Evolutionary conservation across 805 yeast species (phyloP).

Genomic region (Starmera pachycereana): DNA sequence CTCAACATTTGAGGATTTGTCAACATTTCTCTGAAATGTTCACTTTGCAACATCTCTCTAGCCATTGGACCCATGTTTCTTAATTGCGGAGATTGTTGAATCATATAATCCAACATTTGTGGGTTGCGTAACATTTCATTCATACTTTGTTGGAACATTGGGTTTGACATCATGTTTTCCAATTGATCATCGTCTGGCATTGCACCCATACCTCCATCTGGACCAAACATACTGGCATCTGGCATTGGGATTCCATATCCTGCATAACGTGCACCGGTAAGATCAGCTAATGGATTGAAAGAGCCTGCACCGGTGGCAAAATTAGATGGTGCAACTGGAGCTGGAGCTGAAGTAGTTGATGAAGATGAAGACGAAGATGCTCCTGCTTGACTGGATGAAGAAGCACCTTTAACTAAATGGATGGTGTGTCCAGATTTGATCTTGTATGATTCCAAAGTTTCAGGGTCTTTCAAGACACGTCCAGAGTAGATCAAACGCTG

Average conservation of each 20-base stretch:
- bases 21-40: conserved; percentile 68
- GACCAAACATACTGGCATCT: conserved; percentile 79
- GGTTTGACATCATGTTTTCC: conserved; percentile 66
- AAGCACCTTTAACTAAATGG: conserved; percentile 75
- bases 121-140: conserved; percentile 78
- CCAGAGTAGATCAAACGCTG: conserved; percentile 93
- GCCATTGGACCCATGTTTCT: conserved; percentile 85
- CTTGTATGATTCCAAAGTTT: conserved; percentile 65
- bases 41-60: conserved; percentile 76
- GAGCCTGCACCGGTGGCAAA: conserved; percentile 84
- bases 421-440: conserved; percentile 79
- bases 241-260: conserved; percentile 82
- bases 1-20: conserved; percentile 82
- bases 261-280: conserved; percentile 94
- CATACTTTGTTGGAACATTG: conserved; percentile 74
- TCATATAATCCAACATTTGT: conserved; percentile 74
- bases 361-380: conserved; percentile 18
- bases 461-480: conserved; percentile 79
- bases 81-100: conserved; percentile 75
- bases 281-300: conserved; percentile 81
- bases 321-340: conserved; percentile 51
- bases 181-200: conserved; percentile 72
- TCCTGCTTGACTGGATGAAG: conserved; percentile 3
- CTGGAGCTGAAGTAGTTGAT: conserved; percentile 15
- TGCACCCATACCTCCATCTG: conserved; percentile 81